Evolutionary conservation across 1,284 basidiomycete species (phyloP).

Genomic region (Puccinia hordei): DNA sequence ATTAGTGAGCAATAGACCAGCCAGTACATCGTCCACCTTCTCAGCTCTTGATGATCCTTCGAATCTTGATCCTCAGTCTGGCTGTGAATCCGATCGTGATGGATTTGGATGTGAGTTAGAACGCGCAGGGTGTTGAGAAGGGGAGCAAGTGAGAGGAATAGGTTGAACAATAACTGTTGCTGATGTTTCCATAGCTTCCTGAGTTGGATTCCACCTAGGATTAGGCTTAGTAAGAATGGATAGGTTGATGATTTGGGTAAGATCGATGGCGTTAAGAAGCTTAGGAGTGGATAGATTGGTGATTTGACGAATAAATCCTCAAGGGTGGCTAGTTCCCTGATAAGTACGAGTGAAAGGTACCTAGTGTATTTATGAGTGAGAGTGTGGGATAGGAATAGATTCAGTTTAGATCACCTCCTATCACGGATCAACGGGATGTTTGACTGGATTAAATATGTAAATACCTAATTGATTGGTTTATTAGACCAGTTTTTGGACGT

Average conservation of each 20-base stretch:
- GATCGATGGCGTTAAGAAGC: conserved; percentile 23
- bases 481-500: background rate
- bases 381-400: background rate
- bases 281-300: conserved; percentile 12
- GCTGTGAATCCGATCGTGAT: background rate
- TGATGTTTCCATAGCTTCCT: conserved; percentile 34
- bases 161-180: conserved; percentile 16
- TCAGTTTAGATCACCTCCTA: conserved; percentile 5
- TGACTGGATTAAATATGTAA: background rate
- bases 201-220: conserved; percentile 16
- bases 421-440: no score
- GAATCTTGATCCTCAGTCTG: background rate
- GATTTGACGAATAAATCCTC: conserved; percentile 31
- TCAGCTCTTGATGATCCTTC: background rate
- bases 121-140: conserved; percentile 28
- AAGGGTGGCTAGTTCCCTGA: conserved; percentile 20
- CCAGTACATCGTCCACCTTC: conserved; percentile 37
- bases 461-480: background rate
- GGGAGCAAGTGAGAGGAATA: conserved; percentile 14
- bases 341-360: conserved; percentile 8
- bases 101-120: conserved; percentile 3
- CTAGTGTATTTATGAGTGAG: background rate
- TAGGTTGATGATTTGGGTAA: conserved; percentile 27
- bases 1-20: conserved; percentile 25
- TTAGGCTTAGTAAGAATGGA: conserved; percentile 16